Conservation (phyloP, 2,329 filamentous ascomycete genomes). For the Cladosporium halotolerans region DNA sequence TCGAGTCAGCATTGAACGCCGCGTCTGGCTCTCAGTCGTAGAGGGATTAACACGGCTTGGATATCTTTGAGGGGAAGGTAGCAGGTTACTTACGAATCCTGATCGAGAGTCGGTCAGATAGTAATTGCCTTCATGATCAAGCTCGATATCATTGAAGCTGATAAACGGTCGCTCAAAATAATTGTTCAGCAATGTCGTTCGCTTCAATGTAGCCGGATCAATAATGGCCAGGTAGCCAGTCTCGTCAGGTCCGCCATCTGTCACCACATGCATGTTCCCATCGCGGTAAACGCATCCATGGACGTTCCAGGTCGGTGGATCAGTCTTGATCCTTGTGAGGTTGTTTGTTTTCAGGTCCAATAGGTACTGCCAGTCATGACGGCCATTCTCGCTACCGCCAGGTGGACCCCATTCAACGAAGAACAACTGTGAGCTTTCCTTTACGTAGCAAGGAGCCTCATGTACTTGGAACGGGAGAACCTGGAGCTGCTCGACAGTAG, state of each 20-base stretch:
- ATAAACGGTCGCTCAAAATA: slow-evolving; percentile 56
- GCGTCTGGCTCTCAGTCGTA: not conserved
- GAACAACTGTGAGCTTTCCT: slow-evolving; percentile 22
- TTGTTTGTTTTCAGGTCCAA: slow-evolving; percentile 7
- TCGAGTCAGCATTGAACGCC: not conserved
- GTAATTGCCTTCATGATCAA: slow-evolving; percentile 39
- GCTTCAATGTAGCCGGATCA: slow-evolving; percentile 13
- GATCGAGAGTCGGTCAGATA: slow-evolving; percentile 28
- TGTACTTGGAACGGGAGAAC: slow-evolving; percentile 19
- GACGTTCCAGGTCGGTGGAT: slow-evolving; percentile 19
- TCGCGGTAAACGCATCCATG: slow-evolving; percentile 24
- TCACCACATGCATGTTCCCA: slow-evolving; percentile 20
- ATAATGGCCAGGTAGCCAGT: slow-evolving; percentile 17
- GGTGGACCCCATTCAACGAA: slow-evolving; percentile 12
- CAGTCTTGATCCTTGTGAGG: slow-evolving; percentile 13
- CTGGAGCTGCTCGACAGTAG: slow-evolving; percentile 21
- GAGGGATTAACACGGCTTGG: no score
- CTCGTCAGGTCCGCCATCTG: slow-evolving; percentile 20
- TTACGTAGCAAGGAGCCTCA: slow-evolving; percentile 24
- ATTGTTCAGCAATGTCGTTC: slow-evolving; percentile 47
- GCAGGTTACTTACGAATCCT: slow-evolving; percentile 13
- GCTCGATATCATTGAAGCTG: slow-evolving; percentile 52
- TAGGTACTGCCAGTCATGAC: slow-evolving; percentile 13
- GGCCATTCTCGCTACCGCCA: not conserved
- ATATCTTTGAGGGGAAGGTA: no score